Evolutionary conservation across 306 rosid genomes (phyloP).

Genomic region (Arachis hypogaea): DNA sequence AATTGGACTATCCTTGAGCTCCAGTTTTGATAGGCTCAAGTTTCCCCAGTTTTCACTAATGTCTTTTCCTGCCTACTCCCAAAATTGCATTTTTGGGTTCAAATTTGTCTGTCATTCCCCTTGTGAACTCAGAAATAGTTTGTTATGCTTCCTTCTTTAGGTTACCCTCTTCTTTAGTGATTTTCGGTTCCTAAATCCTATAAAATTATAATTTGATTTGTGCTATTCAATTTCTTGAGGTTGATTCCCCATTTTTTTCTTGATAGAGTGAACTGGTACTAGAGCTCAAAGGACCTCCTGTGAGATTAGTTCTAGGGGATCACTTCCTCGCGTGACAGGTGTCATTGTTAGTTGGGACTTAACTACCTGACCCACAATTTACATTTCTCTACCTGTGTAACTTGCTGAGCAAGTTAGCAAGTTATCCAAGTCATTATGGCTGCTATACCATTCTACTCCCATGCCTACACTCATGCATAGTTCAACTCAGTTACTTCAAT

Average conservation of each 20-base stretch:
- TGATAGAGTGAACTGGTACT: too few species aligned
- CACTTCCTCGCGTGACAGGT: too few species aligned
- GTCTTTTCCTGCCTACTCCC: neutral
- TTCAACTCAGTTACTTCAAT: too few species aligned
- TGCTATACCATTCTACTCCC: too few species aligned
- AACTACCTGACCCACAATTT: too few species aligned
- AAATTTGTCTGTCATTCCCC: neutral
- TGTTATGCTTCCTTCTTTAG: neutral
- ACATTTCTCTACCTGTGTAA: too few species aligned
- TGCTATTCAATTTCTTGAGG: neutral
- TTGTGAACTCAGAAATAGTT: neutral
- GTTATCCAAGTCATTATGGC: too few species aligned
- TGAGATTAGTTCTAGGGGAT: too few species aligned
- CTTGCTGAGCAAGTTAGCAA: too few species aligned
- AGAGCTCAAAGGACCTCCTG: too few species aligned
- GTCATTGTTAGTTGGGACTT: too few species aligned
- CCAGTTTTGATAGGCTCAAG: neutral
- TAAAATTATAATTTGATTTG: neutral
- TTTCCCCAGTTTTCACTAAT: neutral
- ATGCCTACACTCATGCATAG: too few species aligned
- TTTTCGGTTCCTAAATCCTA: neutral
- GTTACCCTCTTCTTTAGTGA: neutral
- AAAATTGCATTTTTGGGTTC: neutral
- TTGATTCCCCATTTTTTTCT: neutral
- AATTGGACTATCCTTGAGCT: neutral